Evolutionary conservation across 106 monocot genomes (phyloP).

Genomic region (Apostasia ramifera): DNA sequence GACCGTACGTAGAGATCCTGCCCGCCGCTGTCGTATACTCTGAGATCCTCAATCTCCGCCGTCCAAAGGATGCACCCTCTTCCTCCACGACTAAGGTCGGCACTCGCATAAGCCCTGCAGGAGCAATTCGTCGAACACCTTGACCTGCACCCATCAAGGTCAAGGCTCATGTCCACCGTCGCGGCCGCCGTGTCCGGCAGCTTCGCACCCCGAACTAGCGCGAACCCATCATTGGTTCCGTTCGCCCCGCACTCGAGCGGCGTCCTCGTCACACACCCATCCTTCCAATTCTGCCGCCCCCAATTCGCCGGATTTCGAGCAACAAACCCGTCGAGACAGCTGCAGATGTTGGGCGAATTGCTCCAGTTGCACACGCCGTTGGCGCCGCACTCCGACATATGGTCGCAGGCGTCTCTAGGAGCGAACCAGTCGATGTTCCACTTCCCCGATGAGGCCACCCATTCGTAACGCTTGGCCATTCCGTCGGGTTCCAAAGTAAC

Average conservation of each 20-base stretch:
- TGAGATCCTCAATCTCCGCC: constrained; percentile 27
- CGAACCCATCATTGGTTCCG: constrained; percentile 21
- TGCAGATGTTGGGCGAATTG: constrained; percentile 4
- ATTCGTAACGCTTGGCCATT: background rate
- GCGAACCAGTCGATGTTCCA: constrained; percentile 5
- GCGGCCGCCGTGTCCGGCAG: constrained; percentile 24
- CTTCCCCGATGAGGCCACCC: background rate
- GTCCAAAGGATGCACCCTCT: constrained; percentile 56
- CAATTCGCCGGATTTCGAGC: constrained; percentile 9
- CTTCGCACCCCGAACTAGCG: constrained; percentile 14
- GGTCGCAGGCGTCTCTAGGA: background rate
- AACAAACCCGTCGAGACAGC: constrained; percentile 2
- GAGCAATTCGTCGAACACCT: constrained; percentile 47
- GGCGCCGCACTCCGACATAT: background rate
- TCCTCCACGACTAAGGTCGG: constrained; percentile 14
- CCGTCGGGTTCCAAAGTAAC: background rate
- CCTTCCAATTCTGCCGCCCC: constrained; percentile 8
- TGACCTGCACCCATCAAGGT: constrained; percentile 18
- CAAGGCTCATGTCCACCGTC: constrained; percentile 15
- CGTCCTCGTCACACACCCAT: constrained; percentile 26
- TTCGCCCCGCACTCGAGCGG: constrained; percentile 24
- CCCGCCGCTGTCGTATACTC: constrained; percentile 15
- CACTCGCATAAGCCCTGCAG: constrained; percentile 45
- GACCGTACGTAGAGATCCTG: constrained; percentile 43
- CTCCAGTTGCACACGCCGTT: constrained; percentile 8